Conservation (phyloP, 371 early-diverging fungal genomes). For the Apophysomyces variabilis region DNA sequence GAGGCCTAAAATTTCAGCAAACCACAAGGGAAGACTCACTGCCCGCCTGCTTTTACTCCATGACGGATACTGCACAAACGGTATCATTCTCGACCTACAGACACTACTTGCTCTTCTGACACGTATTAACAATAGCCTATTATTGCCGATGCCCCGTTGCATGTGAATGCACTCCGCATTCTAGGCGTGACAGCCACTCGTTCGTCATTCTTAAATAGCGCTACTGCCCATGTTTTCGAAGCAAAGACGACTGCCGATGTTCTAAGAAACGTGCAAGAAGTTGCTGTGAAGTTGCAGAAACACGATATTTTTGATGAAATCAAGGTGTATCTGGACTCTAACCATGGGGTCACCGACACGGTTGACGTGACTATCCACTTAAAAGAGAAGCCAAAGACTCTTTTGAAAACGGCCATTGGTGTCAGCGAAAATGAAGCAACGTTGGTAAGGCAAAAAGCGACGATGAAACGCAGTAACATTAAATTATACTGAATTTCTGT, state of each 20-base stretch:
- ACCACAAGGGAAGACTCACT: neutral
- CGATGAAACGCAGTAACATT: neutral
- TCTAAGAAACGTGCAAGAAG: slow-evolving; percentile 59
- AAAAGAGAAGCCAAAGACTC: slow-evolving; percentile 44
- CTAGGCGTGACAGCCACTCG: slow-evolving; percentile 44
- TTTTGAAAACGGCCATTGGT: slow-evolving; percentile 34
- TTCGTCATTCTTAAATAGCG: slow-evolving; percentile 45
- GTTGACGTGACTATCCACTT: slow-evolving; percentile 68
- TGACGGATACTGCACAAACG: slow-evolving; percentile 13
- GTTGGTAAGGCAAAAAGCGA: slow-evolving; percentile 30
- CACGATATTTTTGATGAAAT: slow-evolving; percentile 82
- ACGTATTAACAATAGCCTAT: slow-evolving; percentile 5
- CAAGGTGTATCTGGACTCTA: slow-evolving; percentile 66
- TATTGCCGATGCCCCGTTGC: slow-evolving; percentile 45
- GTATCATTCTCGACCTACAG: neutral
- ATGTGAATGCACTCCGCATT: slow-evolving; percentile 44
- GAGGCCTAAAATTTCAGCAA: neutral
- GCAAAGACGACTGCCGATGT: slow-evolving; percentile 68
- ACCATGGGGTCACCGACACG: slow-evolving; percentile 44
- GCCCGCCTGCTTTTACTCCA: neutral
- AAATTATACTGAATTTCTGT: neutral
- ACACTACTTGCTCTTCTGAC: neutral
- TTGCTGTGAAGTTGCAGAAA: slow-evolving; percentile 64
- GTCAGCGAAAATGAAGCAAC: slow-evolving; percentile 46
- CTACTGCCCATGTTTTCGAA: slow-evolving; percentile 38